phyloP scores from a whole-genome alignment of 169 alveolate genomes.

The Plasmodium berghei region DNA sequence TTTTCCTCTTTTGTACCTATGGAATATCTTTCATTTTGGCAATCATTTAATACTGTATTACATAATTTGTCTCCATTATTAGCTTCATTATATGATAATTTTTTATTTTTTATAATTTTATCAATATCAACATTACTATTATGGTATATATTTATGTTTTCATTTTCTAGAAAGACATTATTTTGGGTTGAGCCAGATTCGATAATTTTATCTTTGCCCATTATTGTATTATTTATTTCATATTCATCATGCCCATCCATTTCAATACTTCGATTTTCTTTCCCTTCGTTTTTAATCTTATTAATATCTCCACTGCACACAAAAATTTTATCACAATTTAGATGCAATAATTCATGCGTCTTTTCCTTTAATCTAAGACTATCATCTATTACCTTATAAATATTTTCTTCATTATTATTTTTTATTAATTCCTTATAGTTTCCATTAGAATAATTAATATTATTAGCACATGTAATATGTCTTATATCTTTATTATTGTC shows the following conservation, averaged over 20 bases:
- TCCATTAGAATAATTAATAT: not conserved
- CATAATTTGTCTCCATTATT: not conserved
- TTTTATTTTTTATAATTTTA: not conserved
- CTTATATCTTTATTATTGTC: not conserved
- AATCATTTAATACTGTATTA: not conserved
- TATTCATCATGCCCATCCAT: not conserved
- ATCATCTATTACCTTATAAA: not conserved
- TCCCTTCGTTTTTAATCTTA: not conserved
- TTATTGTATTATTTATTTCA: not conserved
- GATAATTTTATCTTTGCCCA: not conserved
- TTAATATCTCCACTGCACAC: not conserved
- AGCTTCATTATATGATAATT: not conserved
- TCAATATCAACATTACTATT: not conserved
- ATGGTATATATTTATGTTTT: no score
- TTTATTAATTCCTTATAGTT: not conserved
- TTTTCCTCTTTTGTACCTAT: not conserved
- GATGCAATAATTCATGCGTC: not conserved
- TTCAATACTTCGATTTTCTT: no score
- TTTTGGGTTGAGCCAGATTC: no score
- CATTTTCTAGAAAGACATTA: no score
- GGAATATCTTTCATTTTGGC: not conserved
- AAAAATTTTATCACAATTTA: not conserved
- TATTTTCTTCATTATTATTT: not conserved
- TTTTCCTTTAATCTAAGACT: slow-evolving; percentile 1
- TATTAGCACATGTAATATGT: not conserved